These are phyloP conservation scores for Fomitopsis pulvina DNA, from an alignment of 768 basidiomycete species.

Conservation along the genomic window DNA sequence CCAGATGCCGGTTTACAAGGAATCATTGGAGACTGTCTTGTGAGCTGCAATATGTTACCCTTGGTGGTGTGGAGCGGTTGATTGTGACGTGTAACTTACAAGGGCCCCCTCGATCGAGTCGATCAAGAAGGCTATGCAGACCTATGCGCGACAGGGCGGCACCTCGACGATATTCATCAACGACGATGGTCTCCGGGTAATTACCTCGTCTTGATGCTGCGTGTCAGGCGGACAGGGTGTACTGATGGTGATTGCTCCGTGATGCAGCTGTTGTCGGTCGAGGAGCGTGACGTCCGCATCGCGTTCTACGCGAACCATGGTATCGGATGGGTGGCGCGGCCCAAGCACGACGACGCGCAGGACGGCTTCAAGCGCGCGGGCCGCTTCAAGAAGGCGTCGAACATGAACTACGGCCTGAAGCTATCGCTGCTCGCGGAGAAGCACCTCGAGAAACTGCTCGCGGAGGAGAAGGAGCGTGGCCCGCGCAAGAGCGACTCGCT, in stretches of 20 bases:
- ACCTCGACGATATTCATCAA: constrained; percentile 52
- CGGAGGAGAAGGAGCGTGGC: constrained; percentile 16
- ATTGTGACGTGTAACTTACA: not conserved
- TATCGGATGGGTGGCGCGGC: constrained; percentile 56
- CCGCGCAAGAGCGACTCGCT: constrained; percentile 11
- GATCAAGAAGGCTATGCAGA: constrained; percentile 54
- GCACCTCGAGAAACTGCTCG: constrained; percentile 26
- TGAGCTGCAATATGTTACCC: constrained; percentile 22
- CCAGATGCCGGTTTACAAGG: constrained; percentile 49
- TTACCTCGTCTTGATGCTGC: not conserved
- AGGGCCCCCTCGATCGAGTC: constrained; percentile 45
- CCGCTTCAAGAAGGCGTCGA: constrained; percentile 42
- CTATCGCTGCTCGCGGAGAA: constrained; percentile 29
- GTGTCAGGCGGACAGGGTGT: not conserved
- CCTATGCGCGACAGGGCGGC: constrained; percentile 62
- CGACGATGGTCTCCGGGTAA: constrained; percentile 53
- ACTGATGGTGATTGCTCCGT: not conserved
- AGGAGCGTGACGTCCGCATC: constrained; percentile 40
- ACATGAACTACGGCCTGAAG: constrained; percentile 40
- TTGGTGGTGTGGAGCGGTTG: not conserved
- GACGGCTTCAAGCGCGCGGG: constrained; percentile 46
- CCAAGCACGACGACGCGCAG: constrained; percentile 36
- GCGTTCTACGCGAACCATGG: constrained; percentile 50
- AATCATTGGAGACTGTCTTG: constrained; percentile 44
- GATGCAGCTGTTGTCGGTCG: constrained; percentile 29